Conservation (phyloP, 1,284 basidiomycete genomes). For the Chalciporus sp. region DNA sequence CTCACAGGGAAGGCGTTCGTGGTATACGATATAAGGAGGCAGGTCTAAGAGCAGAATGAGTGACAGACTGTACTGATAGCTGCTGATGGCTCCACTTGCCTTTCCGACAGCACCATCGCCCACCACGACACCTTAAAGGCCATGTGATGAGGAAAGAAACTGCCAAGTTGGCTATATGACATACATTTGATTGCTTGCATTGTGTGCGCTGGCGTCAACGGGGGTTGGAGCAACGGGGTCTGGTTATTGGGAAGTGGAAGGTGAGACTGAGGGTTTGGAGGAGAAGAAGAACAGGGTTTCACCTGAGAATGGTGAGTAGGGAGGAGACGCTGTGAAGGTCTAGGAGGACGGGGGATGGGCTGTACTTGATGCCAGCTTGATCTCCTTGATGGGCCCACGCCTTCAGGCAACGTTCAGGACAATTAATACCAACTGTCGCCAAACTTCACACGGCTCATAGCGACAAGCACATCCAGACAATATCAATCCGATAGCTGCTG, state of each 20-base stretch:
- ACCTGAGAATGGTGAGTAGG: conserved; percentile 5
- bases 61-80: conserved; percentile 1
- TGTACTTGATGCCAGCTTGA: conserved; percentile 30
- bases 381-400: conserved; percentile 31
- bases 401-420: conserved; percentile 5
- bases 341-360: conserved; percentile 19
- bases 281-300: neutral
- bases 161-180: conserved; percentile 21
- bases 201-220: conserved; percentile 30
- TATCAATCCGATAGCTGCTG: neutral
- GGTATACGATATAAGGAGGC: conserved; percentile 95
- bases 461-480: neutral
- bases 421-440: conserved; percentile 18
- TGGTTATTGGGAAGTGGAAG: conserved; percentile 14
- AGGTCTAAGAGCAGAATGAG: conserved; percentile 64
- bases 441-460: conserved; percentile 26
- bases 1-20: conserved; percentile 93
- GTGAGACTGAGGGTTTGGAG: conserved; percentile 8
- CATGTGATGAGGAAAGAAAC: conserved; percentile 31
- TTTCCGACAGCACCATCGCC: conserved; percentile 99
- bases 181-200: conserved; percentile 77
- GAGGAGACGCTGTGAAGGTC: neutral
- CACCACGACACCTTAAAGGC: conserved; percentile 86
- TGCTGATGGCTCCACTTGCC: conserved; percentile 51
- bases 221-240: conserved; percentile 9